phyloP scores from a whole-genome alignment of 139 green algal genomes.

The Micromonas pusilla region DNA sequence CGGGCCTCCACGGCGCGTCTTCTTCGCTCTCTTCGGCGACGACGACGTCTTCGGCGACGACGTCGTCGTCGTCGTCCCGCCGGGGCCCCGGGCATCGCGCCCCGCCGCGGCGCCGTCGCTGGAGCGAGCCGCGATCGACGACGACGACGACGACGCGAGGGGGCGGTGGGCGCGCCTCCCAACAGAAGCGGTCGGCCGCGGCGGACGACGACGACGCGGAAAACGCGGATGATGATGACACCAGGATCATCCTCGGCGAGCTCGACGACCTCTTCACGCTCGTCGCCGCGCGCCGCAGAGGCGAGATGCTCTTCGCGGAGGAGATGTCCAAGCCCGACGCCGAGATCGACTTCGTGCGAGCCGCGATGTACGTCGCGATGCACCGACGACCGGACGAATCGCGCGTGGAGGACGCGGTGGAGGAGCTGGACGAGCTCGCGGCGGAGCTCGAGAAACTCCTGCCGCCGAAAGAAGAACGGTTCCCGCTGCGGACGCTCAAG shows the following conservation, averaged over 20 bases:
- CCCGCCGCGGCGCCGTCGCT: no score
- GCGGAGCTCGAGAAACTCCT: not conserved
- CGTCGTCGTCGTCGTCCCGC: no score
- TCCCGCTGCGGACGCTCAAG: constrained; percentile 11
- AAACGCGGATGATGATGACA: not conserved
- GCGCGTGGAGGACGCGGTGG: not conserved
- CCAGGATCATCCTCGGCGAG: not conserved
- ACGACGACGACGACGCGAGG: no score
- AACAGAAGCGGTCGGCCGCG: not conserved
- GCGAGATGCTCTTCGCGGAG: not conserved
- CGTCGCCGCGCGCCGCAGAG: not conserved
- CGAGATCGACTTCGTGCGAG: not conserved
- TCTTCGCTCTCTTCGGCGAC: no score
- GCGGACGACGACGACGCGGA: not conserved
- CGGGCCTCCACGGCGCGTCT: no score
- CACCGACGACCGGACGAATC: not conserved
- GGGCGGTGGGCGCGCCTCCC: no score
- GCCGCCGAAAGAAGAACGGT: not conserved
- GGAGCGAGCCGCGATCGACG: no score
- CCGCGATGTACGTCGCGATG: constrained; percentile 7
- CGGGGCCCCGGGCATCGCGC: no score
- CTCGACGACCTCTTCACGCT: not conserved
- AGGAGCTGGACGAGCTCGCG: not conserved
- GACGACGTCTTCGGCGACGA: no score
- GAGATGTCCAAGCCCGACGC: not conserved